phyloP scores from a whole-genome alignment of 2,329 filamentous ascomycete species.

The Talaromyces islandicus region DNA sequence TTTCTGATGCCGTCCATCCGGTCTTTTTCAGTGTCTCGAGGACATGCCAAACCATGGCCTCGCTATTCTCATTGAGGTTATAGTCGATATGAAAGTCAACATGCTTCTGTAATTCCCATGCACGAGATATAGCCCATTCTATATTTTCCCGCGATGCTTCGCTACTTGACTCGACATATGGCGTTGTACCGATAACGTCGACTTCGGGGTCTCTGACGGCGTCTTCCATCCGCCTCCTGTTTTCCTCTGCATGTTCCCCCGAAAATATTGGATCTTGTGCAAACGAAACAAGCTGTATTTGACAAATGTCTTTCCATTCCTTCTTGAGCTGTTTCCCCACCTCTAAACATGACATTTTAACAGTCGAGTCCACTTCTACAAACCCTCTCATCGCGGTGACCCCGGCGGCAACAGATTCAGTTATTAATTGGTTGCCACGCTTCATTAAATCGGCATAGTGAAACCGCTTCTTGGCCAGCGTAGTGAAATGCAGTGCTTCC shows the following conservation, averaged over 20 bases:
- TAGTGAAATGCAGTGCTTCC: constrained; percentile 58
- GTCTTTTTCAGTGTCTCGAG: constrained; percentile 45
- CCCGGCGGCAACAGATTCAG: constrained; percentile 58
- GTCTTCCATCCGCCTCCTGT: constrained; percentile 45
- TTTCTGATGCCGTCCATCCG: constrained; percentile 43
- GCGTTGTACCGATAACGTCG: constrained; percentile 61
- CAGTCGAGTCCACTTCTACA: constrained; percentile 62
- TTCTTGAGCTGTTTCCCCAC: constrained; percentile 54
- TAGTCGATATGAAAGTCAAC: constrained; percentile 71
- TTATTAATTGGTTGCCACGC: constrained; percentile 59
- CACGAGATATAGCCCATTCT: constrained; percentile 55
- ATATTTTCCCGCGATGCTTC: constrained; percentile 52
- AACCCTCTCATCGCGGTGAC: constrained; percentile 67
- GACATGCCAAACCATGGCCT: constrained; percentile 51
- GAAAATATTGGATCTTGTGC: constrained; percentile 65
- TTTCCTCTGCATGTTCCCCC: constrained; percentile 45
- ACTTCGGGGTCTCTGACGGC: constrained; percentile 42
- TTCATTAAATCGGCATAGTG: constrained; percentile 56
- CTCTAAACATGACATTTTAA: constrained; percentile 52
- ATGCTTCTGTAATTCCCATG: constrained; percentile 48
- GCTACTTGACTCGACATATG: constrained; percentile 58
- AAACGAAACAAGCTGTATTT: constrained; percentile 64
- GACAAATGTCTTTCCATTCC: constrained; percentile 47
- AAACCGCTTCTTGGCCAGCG: constrained; percentile 58
- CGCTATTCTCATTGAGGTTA: constrained; percentile 48